These are phyloP conservation scores for Penicillium antarcticum DNA, from an alignment of 495 filamentous ascomycete genomes.

Conservation along the genomic window DNA sequence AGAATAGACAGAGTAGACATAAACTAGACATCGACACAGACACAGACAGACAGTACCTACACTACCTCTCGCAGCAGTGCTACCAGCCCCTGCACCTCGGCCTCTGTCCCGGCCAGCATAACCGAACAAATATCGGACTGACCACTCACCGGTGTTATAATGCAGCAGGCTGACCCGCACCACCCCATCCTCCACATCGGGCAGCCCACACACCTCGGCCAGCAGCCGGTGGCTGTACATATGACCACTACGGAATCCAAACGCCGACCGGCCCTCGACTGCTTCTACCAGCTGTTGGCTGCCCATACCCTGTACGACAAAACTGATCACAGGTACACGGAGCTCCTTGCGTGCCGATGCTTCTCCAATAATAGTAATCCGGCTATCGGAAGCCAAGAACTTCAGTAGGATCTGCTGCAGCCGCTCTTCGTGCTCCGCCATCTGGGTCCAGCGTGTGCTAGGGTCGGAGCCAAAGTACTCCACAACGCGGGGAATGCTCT, in stretches of 20 bases:
- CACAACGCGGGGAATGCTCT: conserved; percentile 53
- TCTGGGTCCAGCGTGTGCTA: conserved; percentile 45
- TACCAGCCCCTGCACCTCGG: conserved; percentile 53
- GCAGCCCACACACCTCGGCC: conserved; percentile 55
- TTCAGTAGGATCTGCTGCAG: conserved; percentile 55
- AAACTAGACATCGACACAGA: too few relatives aligned
- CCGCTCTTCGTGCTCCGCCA: conserved; percentile 56
- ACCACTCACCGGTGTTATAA: conserved; percentile 67
- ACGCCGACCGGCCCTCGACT: conserved; percentile 52
- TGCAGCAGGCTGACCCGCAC: conserved; percentile 69
- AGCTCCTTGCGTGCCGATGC: conserved; percentile 33
- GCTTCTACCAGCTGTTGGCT: conserved; percentile 57
- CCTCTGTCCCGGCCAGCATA: conserved; percentile 37
- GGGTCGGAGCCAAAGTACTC: conserved; percentile 47
- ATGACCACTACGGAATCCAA: conserved; percentile 63
- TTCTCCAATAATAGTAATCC: conserved; percentile 58
- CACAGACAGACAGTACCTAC: background rate
- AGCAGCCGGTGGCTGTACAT: conserved; percentile 66
- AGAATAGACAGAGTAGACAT: too few relatives aligned
- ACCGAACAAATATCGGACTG: conserved; percentile 1
- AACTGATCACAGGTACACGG: conserved; percentile 65
- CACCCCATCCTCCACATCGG: conserved; percentile 53
- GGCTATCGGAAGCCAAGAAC: conserved; percentile 46
- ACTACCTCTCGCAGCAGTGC: conserved; percentile 40
- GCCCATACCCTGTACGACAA: conserved; percentile 54